These are phyloP conservation scores for Flaveria floridana DNA, from an alignment of 140 eudicot genomes.

Conservation along the genomic window DNA sequence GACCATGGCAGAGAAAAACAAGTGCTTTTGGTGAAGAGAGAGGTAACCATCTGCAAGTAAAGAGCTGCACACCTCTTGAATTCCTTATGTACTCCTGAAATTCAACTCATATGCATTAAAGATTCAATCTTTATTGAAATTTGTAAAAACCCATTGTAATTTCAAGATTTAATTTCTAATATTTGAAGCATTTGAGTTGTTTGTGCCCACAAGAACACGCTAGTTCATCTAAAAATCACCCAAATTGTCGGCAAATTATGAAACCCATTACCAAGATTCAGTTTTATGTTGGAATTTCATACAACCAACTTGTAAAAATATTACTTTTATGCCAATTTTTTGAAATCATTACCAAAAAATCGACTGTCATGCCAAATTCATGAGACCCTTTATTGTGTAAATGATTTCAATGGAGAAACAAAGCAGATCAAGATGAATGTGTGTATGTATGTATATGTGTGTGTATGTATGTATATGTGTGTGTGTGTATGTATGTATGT, in stretches of 20 bases:
- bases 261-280: slow-evolving; percentile 4
- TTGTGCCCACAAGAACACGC: too few species aligned
- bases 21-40: slow-evolving; percentile 89
- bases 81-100: slow-evolving; percentile 73
- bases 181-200: too few species aligned
- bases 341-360: slow-evolving; percentile 3
- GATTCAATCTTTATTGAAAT: neutral
- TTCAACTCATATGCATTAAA: slow-evolving; percentile 20
- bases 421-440: slow-evolving; percentile 20
- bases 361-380: neutral
- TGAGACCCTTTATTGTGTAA: neutral
- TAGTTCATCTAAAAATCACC: too few species aligned
- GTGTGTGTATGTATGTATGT: too few species aligned
- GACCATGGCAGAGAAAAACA: slow-evolving; percentile 98
- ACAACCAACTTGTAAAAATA: neutral
- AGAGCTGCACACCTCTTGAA: slow-evolving; percentile 85
- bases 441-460: neutral
- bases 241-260: too few species aligned
- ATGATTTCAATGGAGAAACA: neutral
- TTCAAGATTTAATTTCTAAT: neutral
- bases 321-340: slow-evolving; percentile 1
- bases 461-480: too few species aligned
- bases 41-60: slow-evolving; percentile 97
- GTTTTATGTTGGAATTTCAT: neutral
- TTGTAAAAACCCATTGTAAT: neutral